Evolutionary conservation across 2,329 filamentous ascomycete genomes (phyloP).

Genomic region (Neonectria ditissima): DNA sequence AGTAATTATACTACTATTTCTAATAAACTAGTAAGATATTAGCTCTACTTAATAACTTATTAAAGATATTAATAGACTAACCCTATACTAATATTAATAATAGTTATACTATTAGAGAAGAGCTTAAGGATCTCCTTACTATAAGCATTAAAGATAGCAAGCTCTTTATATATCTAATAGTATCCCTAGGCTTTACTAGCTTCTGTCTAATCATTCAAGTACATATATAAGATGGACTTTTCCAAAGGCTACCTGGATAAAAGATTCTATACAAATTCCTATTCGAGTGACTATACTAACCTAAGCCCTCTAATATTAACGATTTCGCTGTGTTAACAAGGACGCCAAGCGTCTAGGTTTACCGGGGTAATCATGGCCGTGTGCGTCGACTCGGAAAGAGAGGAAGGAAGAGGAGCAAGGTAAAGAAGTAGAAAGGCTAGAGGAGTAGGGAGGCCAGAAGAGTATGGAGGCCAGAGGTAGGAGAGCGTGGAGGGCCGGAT

Average conservation of each 20-base stretch:
- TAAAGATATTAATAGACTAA: not conserved
- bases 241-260: not conserved
- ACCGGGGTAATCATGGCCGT: not conserved
- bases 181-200: not conserved
- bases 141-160: not conserved
- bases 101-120: not conserved
- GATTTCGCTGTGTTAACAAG: not conserved
- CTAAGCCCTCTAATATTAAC: not conserved
- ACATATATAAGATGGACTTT: not conserved
- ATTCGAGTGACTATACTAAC: not conserved
- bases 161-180: not conserved
- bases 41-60: not conserved
- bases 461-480: no score
- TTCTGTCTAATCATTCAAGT: not conserved
- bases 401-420: no score
- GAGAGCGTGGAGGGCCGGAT: no score
- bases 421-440: no score
- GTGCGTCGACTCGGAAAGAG: not conserved
- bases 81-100: not conserved
- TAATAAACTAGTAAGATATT: not conserved
- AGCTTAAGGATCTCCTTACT: not conserved
- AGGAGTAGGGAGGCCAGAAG: no score
- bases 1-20: not conserved
- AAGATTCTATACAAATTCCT: not conserved
- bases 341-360: not conserved